These are phyloP conservation scores for Stachybotrys elegans DNA, from an alignment of 2,329 filamentous ascomycete species.

Conservation along the genomic window DNA sequence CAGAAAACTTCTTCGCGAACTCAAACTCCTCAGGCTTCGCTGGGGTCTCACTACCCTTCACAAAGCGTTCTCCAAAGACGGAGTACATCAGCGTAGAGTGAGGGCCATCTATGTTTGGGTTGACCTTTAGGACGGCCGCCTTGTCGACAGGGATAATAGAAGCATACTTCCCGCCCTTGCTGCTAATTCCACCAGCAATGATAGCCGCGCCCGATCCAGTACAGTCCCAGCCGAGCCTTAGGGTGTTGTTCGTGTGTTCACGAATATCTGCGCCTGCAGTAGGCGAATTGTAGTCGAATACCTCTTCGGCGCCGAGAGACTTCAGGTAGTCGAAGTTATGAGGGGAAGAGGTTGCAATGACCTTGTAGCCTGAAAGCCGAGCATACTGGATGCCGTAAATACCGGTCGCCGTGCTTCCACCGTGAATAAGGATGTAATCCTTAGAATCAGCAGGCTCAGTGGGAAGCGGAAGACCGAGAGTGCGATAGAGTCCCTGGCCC, in stretches of 20 bases:
- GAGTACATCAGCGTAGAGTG: constrained; percentile 32
- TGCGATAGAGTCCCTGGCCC: constrained; percentile 43
- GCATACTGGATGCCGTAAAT: constrained; percentile 41
- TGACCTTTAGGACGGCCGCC: constrained; percentile 4
- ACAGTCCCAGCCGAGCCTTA: constrained; percentile 21
- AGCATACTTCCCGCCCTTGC: constrained; percentile 21
- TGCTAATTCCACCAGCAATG: constrained; percentile 20
- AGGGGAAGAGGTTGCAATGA: constrained; percentile 30
- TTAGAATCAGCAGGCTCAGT: constrained; percentile 26
- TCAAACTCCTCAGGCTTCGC: constrained; percentile 21
- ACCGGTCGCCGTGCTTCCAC: constrained; percentile 47
- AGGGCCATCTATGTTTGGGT: constrained; percentile 3
- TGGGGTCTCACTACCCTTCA: constrained; percentile 13
- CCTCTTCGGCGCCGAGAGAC: constrained; percentile 34
- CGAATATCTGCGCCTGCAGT: constrained; percentile 19
- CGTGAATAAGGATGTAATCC: constrained; percentile 34
- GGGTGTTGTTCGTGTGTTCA: constrained; percentile 13
- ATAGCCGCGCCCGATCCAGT: constrained; percentile 16
- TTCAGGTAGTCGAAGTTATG: constrained; percentile 26
- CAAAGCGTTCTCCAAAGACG: constrained; percentile 28
- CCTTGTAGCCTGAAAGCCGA: constrained; percentile 28
- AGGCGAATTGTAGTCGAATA: constrained; percentile 37
- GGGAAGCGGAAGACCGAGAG: constrained; percentile 39
- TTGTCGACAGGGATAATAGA: constrained; percentile 9
- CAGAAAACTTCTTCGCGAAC: constrained; percentile 32